phyloP scores from a whole-genome alignment of 2,329 filamentous ascomycete species.

The Nannizzia gypsea region DNA sequence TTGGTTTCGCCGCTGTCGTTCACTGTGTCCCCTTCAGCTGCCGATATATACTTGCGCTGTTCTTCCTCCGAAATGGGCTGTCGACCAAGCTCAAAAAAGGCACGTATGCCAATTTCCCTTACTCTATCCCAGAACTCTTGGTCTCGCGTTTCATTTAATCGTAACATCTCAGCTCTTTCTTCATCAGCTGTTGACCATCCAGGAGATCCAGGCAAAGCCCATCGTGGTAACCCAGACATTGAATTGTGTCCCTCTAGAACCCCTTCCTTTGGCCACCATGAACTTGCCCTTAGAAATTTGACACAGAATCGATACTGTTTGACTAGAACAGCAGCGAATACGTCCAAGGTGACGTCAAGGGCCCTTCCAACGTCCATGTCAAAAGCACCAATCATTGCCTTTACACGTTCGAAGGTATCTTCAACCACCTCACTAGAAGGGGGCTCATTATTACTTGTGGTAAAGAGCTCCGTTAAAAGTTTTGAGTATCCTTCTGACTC shows the following conservation, averaged over 20 bases:
- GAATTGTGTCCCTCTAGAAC: constrained; percentile 31
- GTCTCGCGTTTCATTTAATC: constrained; percentile 55
- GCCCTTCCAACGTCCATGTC: constrained; percentile 92
- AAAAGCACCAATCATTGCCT: constrained; percentile 90
- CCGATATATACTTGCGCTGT: constrained; percentile 36
- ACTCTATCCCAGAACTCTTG: constrained; percentile 67
- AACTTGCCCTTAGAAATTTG: constrained; percentile 79
- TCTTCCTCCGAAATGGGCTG: constrained; percentile 53
- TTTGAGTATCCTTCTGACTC: constrained; percentile 97
- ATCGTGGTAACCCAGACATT: constrained; percentile 60
- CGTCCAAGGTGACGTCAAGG: constrained; percentile 85
- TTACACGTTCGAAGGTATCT: constrained; percentile 81
- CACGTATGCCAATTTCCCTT: constrained; percentile 62
- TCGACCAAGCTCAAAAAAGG: constrained; percentile 81
- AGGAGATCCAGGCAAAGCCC: constrained; percentile 64
- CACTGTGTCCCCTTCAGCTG: constrained; percentile 24
- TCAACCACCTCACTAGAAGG: constrained; percentile 66
- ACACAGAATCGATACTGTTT: constrained; percentile 92
- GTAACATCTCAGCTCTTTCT: constrained; percentile 49
- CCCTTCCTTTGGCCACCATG: constrained; percentile 81
- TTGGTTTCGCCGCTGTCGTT: constrained; percentile 47
- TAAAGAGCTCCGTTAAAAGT: constrained; percentile 88
- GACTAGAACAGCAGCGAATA: constrained; percentile 85
- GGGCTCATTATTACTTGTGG: constrained; percentile 62
- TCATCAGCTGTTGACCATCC: constrained; percentile 55